Percentiles rank a stretch among this genome's conserved stretches.
These are phyloP conservation scores for Boletus edulis DNA, from an alignment of 768 basidiomycete species.

Conservation along the genomic window DNA sequence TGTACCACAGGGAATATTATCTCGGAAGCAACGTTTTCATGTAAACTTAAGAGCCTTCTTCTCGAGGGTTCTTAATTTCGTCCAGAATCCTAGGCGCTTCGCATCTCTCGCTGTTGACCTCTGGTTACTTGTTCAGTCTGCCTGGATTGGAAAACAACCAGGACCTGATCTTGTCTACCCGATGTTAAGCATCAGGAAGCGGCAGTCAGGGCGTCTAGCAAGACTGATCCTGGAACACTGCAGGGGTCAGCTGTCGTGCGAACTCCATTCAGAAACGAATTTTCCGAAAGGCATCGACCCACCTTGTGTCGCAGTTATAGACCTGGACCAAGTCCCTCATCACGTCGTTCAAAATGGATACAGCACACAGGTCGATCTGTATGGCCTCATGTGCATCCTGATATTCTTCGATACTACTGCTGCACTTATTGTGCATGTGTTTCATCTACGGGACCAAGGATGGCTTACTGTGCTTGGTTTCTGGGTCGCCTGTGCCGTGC, in stretches of 20 bases:
- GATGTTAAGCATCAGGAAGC: slow-evolving; percentile 1
- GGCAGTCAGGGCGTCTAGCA: not conserved
- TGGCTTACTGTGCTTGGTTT: not conserved
- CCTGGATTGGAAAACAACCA: not conserved
- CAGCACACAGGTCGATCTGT: not conserved
- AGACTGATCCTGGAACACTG: not conserved
- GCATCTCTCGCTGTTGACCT: not conserved
- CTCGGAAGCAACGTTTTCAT: not conserved
- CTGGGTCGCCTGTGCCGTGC: not conserved
- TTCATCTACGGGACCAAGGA: not conserved
- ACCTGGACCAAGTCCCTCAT: not conserved
- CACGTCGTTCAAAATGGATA: not conserved
- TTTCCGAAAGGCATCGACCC: not conserved
- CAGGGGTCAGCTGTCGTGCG: not conserved
- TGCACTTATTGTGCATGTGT: not conserved
- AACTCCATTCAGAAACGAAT: not conserved
- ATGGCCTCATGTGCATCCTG: not conserved
- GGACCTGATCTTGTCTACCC: slow-evolving; percentile 3
- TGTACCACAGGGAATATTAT: not conserved
- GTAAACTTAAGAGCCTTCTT: not conserved
- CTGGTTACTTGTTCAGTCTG: not conserved
- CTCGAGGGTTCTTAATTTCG: not conserved
- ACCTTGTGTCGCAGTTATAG: not conserved
- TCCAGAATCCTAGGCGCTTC: not conserved
- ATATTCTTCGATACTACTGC: not conserved